Percentiles rank a stretch among this genome's conserved stretches.
Evolutionary conservation across 495 filamentous ascomycete species (phyloP).

Genomic region (Podospora appendiculata): DNA sequence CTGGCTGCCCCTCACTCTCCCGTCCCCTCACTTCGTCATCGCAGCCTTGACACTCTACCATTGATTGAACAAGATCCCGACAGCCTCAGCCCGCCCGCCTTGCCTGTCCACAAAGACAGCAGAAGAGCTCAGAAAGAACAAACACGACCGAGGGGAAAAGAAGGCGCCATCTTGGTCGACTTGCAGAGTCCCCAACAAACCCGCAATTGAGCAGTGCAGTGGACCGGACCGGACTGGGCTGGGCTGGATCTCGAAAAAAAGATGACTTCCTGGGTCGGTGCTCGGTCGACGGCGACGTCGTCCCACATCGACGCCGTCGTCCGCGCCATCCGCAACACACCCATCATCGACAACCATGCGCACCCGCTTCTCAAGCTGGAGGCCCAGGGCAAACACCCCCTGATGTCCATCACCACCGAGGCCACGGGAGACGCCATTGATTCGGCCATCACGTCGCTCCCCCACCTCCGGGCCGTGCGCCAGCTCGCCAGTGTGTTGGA

Average conservation of each 20-base stretch:
- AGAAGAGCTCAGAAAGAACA: too few relatives aligned
- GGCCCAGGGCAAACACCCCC: conserved; percentile 39
- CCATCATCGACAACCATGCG: conserved; percentile 84
- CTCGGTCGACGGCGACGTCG: conserved; percentile 19
- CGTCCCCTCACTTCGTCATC: too few relatives aligned
- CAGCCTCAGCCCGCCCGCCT: too few relatives aligned
- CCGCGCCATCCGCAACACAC: conserved; percentile 52
- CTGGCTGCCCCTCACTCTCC: too few relatives aligned
- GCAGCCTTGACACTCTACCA: too few relatives aligned
- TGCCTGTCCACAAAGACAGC: too few relatives aligned
- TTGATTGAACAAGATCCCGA: too few relatives aligned
- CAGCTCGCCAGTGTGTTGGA: conserved; percentile 59
- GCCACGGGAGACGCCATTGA: conserved; percentile 60
- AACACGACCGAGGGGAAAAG: too few relatives aligned
- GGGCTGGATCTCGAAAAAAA: neutral
- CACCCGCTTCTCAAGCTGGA: conserved; percentile 51
- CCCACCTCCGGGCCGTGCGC: conserved; percentile 61
- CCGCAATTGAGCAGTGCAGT: too few relatives aligned
- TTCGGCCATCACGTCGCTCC: conserved; percentile 47
- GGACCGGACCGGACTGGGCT: too few relatives aligned
- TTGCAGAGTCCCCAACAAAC: too few relatives aligned
- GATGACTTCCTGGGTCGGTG: conserved; percentile 27
- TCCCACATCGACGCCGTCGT: conserved; percentile 24
- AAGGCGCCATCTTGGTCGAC: too few relatives aligned
- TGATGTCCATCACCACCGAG: conserved; percentile 67